A percentile compares a stretch with the other conserved stretches of the same genome.
phyloP scores from a whole-genome alignment of 192 early-diverging fungal species.

The Lobosporangium transversale region DNA sequence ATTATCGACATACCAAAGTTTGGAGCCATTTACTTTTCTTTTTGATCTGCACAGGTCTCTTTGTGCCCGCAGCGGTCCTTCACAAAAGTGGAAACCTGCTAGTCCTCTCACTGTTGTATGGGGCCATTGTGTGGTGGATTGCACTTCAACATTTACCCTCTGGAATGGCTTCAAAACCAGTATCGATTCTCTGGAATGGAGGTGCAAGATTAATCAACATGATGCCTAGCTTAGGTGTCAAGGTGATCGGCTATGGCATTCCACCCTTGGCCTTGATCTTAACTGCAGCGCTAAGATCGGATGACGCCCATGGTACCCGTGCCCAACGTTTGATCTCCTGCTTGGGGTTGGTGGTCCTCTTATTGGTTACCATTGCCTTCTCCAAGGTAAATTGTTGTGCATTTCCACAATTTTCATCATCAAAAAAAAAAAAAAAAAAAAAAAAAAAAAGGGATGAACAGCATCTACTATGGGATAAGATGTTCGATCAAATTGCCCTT shows the following conservation, averaged over 20 bases:
- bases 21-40: conserved; percentile 26
- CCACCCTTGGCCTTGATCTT: conserved; percentile 55
- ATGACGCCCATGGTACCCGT: conserved; percentile 62
- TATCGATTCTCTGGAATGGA: conserved; percentile 23
- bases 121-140: conserved; percentile 37
- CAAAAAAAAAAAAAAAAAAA: not conserved
- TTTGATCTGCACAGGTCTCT: conserved; percentile 41
- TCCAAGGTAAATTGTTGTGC: conserved; percentile 57
- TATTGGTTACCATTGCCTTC: conserved; percentile 53
- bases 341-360: conserved; percentile 73
- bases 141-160: conserved; percentile 20
- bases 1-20: conserved; percentile 11
- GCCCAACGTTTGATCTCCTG: conserved; percentile 78
- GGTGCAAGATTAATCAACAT: conserved; percentile 18
- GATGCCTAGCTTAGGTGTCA: conserved; percentile 17
- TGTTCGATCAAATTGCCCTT: not conserved
- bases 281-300: conserved; percentile 66
- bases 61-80: conserved; percentile 40
- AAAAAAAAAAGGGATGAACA: not conserved
- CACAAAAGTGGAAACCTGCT: conserved; percentile 47
- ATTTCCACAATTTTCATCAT: not conserved
- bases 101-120: conserved; percentile 38
- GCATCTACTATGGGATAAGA: too few relatives aligned
- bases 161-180: conserved; percentile 18
- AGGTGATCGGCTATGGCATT: conserved; percentile 32